These are phyloP conservation scores for Calocera viscosa DNA, from an alignment of 768 basidiomycete species.

Conservation along the genomic window DNA sequence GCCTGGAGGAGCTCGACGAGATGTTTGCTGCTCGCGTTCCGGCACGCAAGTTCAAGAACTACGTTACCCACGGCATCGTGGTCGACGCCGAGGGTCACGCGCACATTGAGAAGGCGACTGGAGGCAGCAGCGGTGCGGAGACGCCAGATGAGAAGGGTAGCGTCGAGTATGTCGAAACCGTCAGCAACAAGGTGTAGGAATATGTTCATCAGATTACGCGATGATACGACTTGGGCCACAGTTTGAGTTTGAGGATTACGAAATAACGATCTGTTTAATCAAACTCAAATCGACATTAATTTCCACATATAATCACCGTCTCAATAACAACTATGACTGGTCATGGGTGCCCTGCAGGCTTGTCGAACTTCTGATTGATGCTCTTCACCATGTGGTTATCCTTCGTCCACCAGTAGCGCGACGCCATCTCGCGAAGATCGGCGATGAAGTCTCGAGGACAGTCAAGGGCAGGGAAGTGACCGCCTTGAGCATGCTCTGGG, in stretches of 20 bases:
- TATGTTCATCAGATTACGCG: neutral
- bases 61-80: neutral
- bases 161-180: neutral
- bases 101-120: neutral
- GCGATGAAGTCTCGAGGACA: constrained; percentile 16
- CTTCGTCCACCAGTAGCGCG: constrained; percentile 14
- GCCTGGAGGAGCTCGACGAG: constrained; percentile 26
- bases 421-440: constrained; percentile 16
- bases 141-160: constrained; percentile 7
- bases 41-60: constrained; percentile 19
- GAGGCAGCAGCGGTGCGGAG: neutral
- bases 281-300: neutral
- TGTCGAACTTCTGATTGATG: neutral
- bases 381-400: constrained; percentile 1
- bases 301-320: neutral
- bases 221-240: neutral
- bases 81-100: neutral
- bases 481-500: constrained; percentile 14
- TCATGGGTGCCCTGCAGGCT: neutral
- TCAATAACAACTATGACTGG: neutral
- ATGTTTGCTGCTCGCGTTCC: constrained; percentile 27
- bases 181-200: neutral
- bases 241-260: neutral
- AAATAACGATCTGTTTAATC: neutral
- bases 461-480: constrained; percentile 20